Percentiles rank a stretch among this genome's conserved stretches.
Conservation (phyloP, 2,329 filamentous ascomycete genomes). For the Epichloe coenophiala region DNA sequence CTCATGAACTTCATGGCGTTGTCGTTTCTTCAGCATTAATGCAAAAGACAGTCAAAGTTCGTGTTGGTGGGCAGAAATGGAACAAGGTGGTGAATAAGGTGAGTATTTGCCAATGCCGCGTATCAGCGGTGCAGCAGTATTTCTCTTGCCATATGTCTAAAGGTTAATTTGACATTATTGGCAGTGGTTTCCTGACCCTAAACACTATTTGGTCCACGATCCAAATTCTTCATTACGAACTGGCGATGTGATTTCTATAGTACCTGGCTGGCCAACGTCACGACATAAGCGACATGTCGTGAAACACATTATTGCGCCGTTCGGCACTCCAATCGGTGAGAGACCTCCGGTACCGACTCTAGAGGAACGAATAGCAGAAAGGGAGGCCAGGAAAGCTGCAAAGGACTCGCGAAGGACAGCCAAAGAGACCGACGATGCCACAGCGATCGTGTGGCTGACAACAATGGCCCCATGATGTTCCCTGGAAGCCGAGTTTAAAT, state of each 20-base stretch:
- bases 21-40: constrained; percentile 68
- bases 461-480: background rate
- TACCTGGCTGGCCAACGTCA: constrained; percentile 49
- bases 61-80: constrained; percentile 57
- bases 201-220: constrained; percentile 63
- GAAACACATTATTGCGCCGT: constrained; percentile 58
- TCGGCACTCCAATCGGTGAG: constrained; percentile 46
- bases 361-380: constrained; percentile 44
- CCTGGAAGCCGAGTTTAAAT: background rate
- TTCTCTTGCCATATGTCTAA: background rate
- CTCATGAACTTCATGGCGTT: constrained; percentile 47
- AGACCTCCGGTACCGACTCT: constrained; percentile 52
- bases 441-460: background rate
- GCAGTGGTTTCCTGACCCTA: constrained; percentile 47
- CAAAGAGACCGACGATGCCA: constrained; percentile 14
- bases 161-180: background rate
- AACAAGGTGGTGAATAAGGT: constrained; percentile 64
- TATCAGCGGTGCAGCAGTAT: background rate
- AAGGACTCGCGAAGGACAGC: constrained; percentile 43
- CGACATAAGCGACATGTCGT: constrained; percentile 62
- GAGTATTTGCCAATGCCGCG: constrained; percentile 6
- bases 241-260: constrained; percentile 64
- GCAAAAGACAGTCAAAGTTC: constrained; percentile 67
- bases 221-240: constrained; percentile 58
- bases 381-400: constrained; percentile 38